phyloP scores from a whole-genome alignment of 129 eudicot genomes.

The Smallanthus sonchifolius region DNA sequence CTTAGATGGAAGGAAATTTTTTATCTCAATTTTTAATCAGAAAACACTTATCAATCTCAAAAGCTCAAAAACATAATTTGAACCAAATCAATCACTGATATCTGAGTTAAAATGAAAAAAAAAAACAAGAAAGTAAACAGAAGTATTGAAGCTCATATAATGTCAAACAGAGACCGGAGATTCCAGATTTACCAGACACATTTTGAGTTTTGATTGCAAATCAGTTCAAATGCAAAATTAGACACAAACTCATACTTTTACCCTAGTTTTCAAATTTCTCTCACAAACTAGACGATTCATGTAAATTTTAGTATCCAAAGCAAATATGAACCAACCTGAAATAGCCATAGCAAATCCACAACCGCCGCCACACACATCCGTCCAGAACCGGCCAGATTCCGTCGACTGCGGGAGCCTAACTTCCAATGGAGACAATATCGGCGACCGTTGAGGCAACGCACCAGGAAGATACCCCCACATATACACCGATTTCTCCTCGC shows the following conservation, averaged over 20 bases:
- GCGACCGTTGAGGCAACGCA: constrained; percentile 89
- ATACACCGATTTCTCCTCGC: constrained; percentile 44
- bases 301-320: background rate
- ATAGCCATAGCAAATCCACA: constrained; percentile 98
- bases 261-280: background rate
- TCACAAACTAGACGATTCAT: background rate
- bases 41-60: no score
- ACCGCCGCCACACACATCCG: constrained; percentile 97
- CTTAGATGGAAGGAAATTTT: background rate
- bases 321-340: constrained; percentile 45
- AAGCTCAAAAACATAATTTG: background rate
- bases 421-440: constrained; percentile 67
- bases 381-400: constrained; percentile 50
- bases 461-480: constrained; percentile 99
- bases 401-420: constrained; percentile 57
- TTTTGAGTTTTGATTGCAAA: constrained; percentile 4
- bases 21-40: no score
- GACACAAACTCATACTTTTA: background rate
- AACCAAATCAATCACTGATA: background rate
- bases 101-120: background rate
- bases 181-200: background rate
- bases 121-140: background rate
- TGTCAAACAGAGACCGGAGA: background rate
- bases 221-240: background rate
- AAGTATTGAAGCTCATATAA: background rate